Conservation (phyloP, 2,329 filamentous ascomycete genomes). For the Talaromyces sp. region DNA sequence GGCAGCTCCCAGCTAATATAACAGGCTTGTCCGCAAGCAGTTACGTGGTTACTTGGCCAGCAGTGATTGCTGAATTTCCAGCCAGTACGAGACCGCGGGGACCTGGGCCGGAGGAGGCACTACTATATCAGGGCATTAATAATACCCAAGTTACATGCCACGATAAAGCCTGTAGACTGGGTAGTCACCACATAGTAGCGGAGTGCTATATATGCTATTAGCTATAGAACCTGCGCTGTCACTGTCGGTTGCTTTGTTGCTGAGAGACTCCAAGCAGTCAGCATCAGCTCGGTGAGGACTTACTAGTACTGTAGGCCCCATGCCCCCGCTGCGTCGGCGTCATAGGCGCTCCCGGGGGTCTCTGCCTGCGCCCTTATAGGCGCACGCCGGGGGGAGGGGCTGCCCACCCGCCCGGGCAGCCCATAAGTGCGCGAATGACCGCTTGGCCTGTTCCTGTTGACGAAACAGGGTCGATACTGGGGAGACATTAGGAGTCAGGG, state of each 20-base stretch:
- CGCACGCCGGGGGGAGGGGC: background rate
- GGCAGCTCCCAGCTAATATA: background rate
- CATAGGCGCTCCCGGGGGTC: constrained; percentile 2
- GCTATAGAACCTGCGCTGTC: background rate
- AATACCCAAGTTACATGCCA: too few relatives aligned
- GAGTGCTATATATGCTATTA: too few relatives aligned
- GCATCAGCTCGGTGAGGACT: background rate
- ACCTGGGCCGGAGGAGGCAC: background rate
- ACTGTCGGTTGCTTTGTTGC: background rate
- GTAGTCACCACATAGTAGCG: too few relatives aligned
- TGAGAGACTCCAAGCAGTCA: too few relatives aligned
- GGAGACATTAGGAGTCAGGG: too few relatives aligned
- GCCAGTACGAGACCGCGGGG: background rate
- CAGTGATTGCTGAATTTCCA: background rate
- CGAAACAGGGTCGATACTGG: too few relatives aligned
- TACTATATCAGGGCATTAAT: background rate
- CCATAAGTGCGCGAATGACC: background rate
- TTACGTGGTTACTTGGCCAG: background rate
- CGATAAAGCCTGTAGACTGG: too few relatives aligned
- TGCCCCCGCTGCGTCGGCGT: constrained; percentile 10
- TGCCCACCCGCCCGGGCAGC: constrained; percentile 1
- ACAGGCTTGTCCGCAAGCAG: background rate
- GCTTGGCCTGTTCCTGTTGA: background rate
- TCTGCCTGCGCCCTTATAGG: background rate
- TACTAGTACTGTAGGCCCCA: too few relatives aligned